A percentile compares a stretch with the other conserved stretches of the same genome.
Evolutionary conservation across 1,284 basidiomycete species (phyloP).

Genomic region (Phylloboletellus chloephorus): DNA sequence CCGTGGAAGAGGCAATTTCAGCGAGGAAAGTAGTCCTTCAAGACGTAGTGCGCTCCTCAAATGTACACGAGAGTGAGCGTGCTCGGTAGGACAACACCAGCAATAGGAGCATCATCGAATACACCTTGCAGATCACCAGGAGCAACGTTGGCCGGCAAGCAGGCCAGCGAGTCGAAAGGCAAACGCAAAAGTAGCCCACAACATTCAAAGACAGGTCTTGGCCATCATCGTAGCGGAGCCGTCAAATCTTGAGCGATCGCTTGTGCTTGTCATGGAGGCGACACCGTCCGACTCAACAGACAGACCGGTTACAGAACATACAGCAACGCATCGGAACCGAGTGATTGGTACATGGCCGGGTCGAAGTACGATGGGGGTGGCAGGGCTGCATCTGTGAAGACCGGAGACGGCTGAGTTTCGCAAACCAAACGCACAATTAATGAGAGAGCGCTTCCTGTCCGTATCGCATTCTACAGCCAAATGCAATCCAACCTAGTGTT

Average conservation of each 20-base stretch:
- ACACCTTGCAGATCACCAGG: conserved; percentile 6
- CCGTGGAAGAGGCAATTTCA: conserved; percentile 23
- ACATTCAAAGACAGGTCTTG: conserved; percentile 26
- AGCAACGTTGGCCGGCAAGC: conserved; percentile 16
- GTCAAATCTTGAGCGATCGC: conserved; percentile 3
- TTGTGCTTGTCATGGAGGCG: conserved; percentile 6
- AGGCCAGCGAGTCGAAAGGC: conserved; percentile 16
- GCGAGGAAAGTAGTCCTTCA: conserved; percentile 9
- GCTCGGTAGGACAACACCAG: conserved; percentile 3
- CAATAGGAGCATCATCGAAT: conserved; percentile 5
- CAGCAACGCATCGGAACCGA: conserved; percentile 16
- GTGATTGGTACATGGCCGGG: conserved; percentile 17
- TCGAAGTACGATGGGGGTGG: conserved; percentile 23
- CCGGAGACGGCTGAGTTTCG: conserved; percentile 12
- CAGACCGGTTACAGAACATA: conserved; percentile 17
- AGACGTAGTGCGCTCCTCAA: conserved; percentile 7
- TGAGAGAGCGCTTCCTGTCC: conserved; percentile 25
- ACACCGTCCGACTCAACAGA: conserved; percentile 2
- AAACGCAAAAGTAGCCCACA: conserved; percentile 9
- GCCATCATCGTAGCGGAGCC: conserved; percentile 9
- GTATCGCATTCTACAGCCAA: conserved; percentile 27
- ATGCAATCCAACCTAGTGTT: conserved; percentile 17
- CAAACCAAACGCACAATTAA: conserved; percentile 11
- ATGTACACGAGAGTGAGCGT: conserved; percentile 14
- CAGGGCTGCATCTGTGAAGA: conserved; percentile 19